Conservation (phyloP, 208 protist species). For the Paratrypanosoma confusum region DNA sequence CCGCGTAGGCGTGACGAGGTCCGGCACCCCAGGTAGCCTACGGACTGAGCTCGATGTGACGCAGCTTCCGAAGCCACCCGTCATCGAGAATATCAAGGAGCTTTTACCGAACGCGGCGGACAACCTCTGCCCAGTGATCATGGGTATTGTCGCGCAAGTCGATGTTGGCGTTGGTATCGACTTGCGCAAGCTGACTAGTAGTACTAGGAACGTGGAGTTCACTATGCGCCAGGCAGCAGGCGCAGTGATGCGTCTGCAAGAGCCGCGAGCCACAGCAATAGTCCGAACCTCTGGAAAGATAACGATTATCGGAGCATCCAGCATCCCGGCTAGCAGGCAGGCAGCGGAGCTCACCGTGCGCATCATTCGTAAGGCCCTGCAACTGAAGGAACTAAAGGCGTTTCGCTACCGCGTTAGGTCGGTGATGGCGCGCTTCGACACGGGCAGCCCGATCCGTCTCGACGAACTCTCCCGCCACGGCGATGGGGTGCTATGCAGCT, state of each 20-base stretch:
- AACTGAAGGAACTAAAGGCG: constrained; percentile 25
- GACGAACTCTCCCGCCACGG: constrained; percentile 51
- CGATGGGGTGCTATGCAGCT: constrained; percentile 43
- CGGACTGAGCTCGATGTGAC: neutral
- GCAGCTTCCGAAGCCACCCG: constrained; percentile 16
- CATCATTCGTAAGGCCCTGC: constrained; percentile 75
- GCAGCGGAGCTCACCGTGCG: constrained; percentile 77
- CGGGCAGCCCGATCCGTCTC: constrained; percentile 65
- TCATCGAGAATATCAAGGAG: constrained; percentile 28
- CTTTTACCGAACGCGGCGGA: constrained; percentile 60
- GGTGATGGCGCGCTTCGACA: constrained; percentile 73
- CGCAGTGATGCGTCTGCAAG: constrained; percentile 77
- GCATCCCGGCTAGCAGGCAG: constrained; percentile 63
- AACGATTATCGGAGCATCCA: constrained; percentile 63
- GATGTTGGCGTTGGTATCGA: constrained; percentile 58
- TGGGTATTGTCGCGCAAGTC: constrained; percentile 66
- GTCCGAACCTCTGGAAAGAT: constrained; percentile 70
- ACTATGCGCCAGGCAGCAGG: constrained; percentile 30
- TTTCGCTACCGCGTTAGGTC: constrained; percentile 77
- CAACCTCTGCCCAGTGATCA: constrained; percentile 58
- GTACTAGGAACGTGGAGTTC: constrained; percentile 79
- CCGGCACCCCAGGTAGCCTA: too few relatives aligned
- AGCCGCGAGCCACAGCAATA: constrained; percentile 60
- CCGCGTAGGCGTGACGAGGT: too few relatives aligned
- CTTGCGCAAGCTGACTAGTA: constrained; percentile 69